Evolutionary conservation across 75 land plant genomes (phyloP).

Genomic region (Chamaecyparis obtusa): DNA sequence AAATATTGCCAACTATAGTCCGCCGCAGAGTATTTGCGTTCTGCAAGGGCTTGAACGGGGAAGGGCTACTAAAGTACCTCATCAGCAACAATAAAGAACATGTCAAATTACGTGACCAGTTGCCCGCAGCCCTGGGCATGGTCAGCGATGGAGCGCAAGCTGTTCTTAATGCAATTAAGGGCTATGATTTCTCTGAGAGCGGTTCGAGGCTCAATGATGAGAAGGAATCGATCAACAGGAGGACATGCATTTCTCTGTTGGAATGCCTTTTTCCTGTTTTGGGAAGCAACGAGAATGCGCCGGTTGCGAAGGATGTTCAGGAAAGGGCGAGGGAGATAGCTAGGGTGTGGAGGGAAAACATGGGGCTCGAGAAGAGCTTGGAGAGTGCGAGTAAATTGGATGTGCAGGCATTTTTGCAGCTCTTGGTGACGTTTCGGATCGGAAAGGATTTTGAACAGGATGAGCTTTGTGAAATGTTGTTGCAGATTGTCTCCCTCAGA

Average conservation of each 20-base stretch:
- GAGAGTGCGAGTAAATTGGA: constrained; percentile 5
- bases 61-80: neutral
- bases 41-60: neutral
- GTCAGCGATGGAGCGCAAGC: neutral
- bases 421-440: constrained; percentile 17
- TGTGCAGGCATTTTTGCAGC: constrained; percentile 13
- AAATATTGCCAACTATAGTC: neutral
- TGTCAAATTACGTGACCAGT: neutral
- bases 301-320: constrained; percentile 9
- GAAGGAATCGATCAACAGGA: constrained; percentile 4
- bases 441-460: constrained; percentile 11
- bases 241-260: constrained; percentile 13
- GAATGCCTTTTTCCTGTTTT: constrained; percentile 15
- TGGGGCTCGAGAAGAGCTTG: constrained; percentile 9
- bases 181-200: neutral
- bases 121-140: neutral
- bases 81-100: neutral
- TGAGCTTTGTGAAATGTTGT: constrained; percentile 15
- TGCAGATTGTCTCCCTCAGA: neutral
- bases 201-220: neutral
- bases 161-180: neutral
- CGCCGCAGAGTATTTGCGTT: neutral
- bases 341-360: constrained; percentile 10
- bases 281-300: neutral
- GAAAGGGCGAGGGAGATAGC: constrained; percentile 19